Evolutionary conservation across 345 rosid genomes (phyloP), one percentile per base, ranked within the genome.

Genomic region (Euphorbia peplus): DNA sequence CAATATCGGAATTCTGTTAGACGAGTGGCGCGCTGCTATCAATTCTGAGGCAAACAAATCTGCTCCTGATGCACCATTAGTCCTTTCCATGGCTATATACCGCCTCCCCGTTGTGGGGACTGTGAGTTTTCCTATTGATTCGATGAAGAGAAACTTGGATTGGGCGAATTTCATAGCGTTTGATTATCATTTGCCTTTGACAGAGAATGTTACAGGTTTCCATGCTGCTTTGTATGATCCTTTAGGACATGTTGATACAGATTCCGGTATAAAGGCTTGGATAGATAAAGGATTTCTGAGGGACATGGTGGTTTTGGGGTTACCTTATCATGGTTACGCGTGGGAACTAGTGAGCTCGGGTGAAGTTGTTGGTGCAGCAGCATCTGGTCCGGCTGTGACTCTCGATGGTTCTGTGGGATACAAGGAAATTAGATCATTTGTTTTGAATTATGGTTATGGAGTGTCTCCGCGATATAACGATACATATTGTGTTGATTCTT

Each of bases 301-400:
- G 3, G 65, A 35, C 47, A 79, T 72, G 70, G 63, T 75, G 21
- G 77, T 75, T 39, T 51, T 79, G 46, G 76, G 82, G 3, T 13
- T 79, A 58, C 82, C 82, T 46, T 79, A 67, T 22, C 77, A 75
- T 69, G 83, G 83, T 14, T 79, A 72, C 47, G 66, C 55, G 3
- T 79, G 80, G 83, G 60, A 22, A 14, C 55, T 72, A 0, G 77
- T 22, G 71, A 52, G 74, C 32, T 59, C 37, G 6, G n/a, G 9
- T 39, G 25, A 28, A 4, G n/a, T 65, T 39, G n/a, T 65, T 39
- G 76, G 71, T 60, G 64, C 64, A 21, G 37, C 50, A 2, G 32
- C 75, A 24, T 55, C 70, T 0, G 70, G 75, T 14, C 75, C 72
- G 0, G 72, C 12, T 28, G 12, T 11, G 4, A 30, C 42, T 8